Conservation (phyloP, 371 early-diverging fungal species). For the Rhizopus arrhizus region DNA sequence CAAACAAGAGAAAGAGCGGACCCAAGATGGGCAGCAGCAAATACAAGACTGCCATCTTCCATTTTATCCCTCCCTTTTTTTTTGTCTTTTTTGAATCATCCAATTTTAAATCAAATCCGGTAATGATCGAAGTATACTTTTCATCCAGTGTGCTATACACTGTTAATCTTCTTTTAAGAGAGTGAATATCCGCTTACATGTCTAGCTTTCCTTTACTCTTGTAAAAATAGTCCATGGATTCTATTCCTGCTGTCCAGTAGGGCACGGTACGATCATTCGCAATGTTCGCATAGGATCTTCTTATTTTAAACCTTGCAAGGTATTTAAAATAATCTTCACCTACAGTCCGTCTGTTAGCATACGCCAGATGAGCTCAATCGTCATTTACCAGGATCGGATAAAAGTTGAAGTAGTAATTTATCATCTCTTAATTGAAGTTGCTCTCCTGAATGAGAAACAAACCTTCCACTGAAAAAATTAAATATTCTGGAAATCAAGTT, state of each 20-base stretch:
- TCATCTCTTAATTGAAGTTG: slow-evolving; percentile 58
- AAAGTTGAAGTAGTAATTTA: slow-evolving; percentile 53
- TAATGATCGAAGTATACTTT: slow-evolving; percentile 18
- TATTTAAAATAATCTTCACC: slow-evolving; percentile 13
- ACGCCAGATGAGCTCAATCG: neutral
- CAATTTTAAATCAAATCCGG: slow-evolving; percentile 15
- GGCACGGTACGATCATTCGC: slow-evolving; percentile 72
- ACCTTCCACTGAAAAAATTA: slow-evolving; percentile 50
- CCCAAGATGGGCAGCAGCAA: slow-evolving; percentile 9
- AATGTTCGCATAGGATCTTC: slow-evolving; percentile 68
- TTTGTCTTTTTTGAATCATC: neutral
- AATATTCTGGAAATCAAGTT: slow-evolving; percentile 43
- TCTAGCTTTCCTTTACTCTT: slow-evolving; percentile 46
- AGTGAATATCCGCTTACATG: slow-evolving; percentile 28
- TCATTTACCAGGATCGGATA: slow-evolving; percentile 63
- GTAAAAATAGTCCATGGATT: slow-evolving; percentile 53
- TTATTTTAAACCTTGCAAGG: slow-evolving; percentile 52
- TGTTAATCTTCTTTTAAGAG: no score
- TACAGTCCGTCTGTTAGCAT: no score
- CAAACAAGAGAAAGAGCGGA: slow-evolving; percentile 23
- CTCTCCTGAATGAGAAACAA: slow-evolving; percentile 64
- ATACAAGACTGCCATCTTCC: slow-evolving; percentile 1
- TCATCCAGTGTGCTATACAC: slow-evolving; percentile 19
- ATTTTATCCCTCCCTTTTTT: neutral
- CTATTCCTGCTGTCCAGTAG: slow-evolving; percentile 68